Evolutionary conservation across 2,329 filamentous ascomycete genomes (phyloP).

Genomic region (Colletotrichum higginsianum): DNA sequence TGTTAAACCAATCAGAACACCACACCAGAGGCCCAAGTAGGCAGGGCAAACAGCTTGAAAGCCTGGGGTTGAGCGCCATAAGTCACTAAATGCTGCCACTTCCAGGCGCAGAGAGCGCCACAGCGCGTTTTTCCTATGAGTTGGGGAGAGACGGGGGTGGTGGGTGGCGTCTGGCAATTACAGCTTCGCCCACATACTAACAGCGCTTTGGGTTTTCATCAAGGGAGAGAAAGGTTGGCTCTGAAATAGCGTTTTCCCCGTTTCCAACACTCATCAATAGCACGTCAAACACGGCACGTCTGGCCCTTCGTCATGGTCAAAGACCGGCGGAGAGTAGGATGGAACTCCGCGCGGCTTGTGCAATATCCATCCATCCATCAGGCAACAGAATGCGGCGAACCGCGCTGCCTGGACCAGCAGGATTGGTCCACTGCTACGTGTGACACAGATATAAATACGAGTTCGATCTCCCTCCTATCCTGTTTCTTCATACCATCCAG

Average conservation of each 20-base stretch:
- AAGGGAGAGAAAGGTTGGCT: too few relatives aligned
- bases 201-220: not conserved
- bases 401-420: not conserved
- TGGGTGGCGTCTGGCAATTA: not conserved
- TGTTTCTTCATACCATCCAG: too few relatives aligned
- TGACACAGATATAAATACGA: slow-evolving; percentile 2
- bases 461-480: not conserved
- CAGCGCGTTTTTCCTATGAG: too few relatives aligned
- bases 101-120: not conserved
- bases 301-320: not conserved
- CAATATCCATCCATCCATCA: not conserved
- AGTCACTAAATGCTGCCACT: not conserved
- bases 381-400: slow-evolving; percentile 5
- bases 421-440: not conserved
- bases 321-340: not conserved
- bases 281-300: not conserved
- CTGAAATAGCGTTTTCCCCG: too few relatives aligned
- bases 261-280: too few relatives aligned
- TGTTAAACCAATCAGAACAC: not conserved
- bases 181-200: not conserved
- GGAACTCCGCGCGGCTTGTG: not conserved
- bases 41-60: not conserved
- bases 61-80: too few relatives aligned
- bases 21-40: not conserved
- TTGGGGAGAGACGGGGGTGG: not conserved